Evolutionary conservation across 1,284 basidiomycete species (phyloP), one percentile per base, ranked within the genome.

Genomic region (Hymenochaete sp.): DNA sequence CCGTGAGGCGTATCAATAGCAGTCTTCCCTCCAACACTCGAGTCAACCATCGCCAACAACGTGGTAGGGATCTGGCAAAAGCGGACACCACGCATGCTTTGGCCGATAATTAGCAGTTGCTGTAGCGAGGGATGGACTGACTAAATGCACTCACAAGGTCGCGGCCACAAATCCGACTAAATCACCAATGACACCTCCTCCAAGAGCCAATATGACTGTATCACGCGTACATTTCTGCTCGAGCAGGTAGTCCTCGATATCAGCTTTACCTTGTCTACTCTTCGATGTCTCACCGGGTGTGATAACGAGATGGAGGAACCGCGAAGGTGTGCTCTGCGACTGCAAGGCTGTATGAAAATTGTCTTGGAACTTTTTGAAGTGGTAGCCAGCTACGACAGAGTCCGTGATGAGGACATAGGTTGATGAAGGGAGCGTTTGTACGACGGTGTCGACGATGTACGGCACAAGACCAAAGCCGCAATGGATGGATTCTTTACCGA

Each of bases 51-150:
- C 13, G 93, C 93, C 38, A 99, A 74, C 2, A 99, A 72, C 0
- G 93, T 97, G 0, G 96, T 98, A 0, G 96, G 95, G 48, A 98
- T 90, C 67, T 99, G 96, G 22, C 92, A 84, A 63, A 96, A 90
- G 51, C 86, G 86, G 36, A 98, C 79, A 3, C 88, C 88, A 39
- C 88, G 79, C 87, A 90, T 90, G 64, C 82, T 85, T 50, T 8
- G 24, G 11, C 14, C 14, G n/a, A 48, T 25, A 44, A 38, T 44
- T 21, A 45, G 21, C 18, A 29, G 11, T 33, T 32, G 8, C 11
- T 13, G 10, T 13, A 38, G 10, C 9, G 14, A 18, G 5, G 13
- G 39, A 18, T 31, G 28, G 14, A n/a, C n/a, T n/a, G n/a, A n/a
- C n/a, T n/a, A n/a, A 14, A 33, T 24, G 51, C 2, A 75, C 87